Percentiles rank a stretch among this genome's conserved stretches.
Conservation (phyloP, 1,284 basidiomycete species). For the Apiotrichum sp. region DNA sequence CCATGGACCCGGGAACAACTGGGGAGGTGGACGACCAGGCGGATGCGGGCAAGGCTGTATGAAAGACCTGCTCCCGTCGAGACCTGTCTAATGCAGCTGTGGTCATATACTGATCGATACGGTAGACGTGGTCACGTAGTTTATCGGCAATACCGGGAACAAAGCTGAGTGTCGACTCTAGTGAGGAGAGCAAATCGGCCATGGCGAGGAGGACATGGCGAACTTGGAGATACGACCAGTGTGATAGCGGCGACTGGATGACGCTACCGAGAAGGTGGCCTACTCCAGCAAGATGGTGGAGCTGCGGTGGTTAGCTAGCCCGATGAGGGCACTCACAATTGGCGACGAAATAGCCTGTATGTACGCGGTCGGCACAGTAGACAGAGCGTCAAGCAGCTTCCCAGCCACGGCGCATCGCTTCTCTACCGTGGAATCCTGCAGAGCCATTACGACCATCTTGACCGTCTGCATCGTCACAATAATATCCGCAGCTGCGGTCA, state of each 20-base stretch:
- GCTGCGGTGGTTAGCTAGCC: conserved; percentile 15
- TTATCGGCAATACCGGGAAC: conserved; percentile 32
- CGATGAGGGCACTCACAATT: conserved; percentile 23
- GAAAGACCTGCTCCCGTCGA: conserved; percentile 15
- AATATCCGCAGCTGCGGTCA: conserved; percentile 36
- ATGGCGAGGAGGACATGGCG: conserved; percentile 38
- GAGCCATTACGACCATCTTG: conserved; percentile 42
- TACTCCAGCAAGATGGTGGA: conserved; percentile 44
- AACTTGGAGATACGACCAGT: conserved; percentile 40
- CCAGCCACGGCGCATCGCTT: conserved; percentile 42
- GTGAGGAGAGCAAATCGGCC: conserved; percentile 33
- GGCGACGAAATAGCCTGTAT: conserved; percentile 39
- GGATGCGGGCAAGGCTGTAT: conserved; percentile 10
- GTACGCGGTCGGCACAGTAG: conserved; percentile 39
- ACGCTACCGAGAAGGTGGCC: conserved; percentile 45
- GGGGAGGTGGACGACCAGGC: conserved; percentile 4
- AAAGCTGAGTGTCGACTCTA: conserved; percentile 28
- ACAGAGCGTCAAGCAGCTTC: conserved; percentile 39
- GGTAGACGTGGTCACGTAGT: conserved; percentile 35
- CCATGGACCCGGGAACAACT: neutral
- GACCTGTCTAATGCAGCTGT: conserved; percentile 25
- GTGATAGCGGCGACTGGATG: conserved; percentile 39
- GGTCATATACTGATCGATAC: conserved; percentile 44
- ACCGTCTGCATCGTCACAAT: conserved; percentile 42
- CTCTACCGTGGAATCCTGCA: conserved; percentile 34